A percentile compares a stretch with the other conserved stretches of the same genome.
Conservation (phyloP, 805 yeast genomes). For the Torulaspora gathmanii region DNA sequence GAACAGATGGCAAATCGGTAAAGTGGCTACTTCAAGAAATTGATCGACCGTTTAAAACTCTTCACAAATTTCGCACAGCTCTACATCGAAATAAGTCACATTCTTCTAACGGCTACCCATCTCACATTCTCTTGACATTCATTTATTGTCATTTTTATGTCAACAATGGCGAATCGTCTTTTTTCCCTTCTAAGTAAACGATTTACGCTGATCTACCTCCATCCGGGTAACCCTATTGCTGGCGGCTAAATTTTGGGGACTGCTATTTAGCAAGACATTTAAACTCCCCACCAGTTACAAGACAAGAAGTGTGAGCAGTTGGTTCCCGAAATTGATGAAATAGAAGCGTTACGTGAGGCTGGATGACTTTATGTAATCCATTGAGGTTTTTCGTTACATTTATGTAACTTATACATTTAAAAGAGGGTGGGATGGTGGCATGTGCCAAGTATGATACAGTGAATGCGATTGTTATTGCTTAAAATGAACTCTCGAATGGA, state of each 20-base stretch:
- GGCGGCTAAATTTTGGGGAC: slow-evolving; percentile 1
- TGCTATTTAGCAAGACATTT: too few relatives aligned
- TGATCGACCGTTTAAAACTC: neutral
- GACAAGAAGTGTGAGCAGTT: neutral
- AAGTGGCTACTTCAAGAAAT: neutral
- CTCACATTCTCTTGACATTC: neutral
- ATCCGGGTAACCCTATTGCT: neutral
- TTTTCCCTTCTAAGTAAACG: neutral
- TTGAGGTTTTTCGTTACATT: too few relatives aligned
- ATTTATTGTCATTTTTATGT: neutral
- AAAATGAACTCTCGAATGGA: neutral
- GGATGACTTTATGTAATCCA: too few relatives aligned
- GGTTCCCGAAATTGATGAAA: too few relatives aligned
- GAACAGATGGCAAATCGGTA: neutral
- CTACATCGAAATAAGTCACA: neutral
- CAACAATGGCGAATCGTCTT: neutral
- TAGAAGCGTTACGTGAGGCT: too few relatives aligned
- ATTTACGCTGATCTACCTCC: neutral
- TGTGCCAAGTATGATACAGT: neutral
- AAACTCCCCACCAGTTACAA: too few relatives aligned
- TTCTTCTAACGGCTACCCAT: neutral
- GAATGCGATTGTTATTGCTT: neutral
- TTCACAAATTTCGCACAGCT: too few relatives aligned
- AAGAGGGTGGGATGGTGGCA: too few relatives aligned
- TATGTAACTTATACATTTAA: too few relatives aligned